Conservation (phyloP, 306 rosid species). For the Trifolium pratense region DNA sequence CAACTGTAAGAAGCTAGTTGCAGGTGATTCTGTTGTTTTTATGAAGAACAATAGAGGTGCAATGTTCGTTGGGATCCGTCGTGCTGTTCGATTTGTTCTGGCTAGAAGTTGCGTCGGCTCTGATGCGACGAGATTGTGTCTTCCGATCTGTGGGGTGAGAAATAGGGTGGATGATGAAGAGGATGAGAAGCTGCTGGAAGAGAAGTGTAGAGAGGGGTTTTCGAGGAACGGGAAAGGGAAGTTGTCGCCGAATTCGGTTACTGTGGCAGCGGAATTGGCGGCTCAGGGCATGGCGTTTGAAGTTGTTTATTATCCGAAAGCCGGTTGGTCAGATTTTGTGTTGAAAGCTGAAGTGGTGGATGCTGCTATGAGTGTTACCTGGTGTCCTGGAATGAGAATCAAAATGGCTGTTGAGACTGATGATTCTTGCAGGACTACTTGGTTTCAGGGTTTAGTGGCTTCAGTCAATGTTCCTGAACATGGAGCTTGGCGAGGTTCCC, state of each 20-base stretch:
- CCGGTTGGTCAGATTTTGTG: slow-evolving; percentile 70
- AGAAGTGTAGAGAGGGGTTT: slow-evolving; percentile 28
- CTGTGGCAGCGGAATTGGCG: slow-evolving; percentile 63
- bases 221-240: slow-evolving; percentile 55
- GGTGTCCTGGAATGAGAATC: slow-evolving; percentile 67
- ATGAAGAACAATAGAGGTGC: slow-evolving; percentile 47
- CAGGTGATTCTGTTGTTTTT: slow-evolving; percentile 76
- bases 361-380: slow-evolving; percentile 44
- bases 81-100: slow-evolving; percentile 39
- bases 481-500: slow-evolving; percentile 13
- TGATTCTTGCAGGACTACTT: slow-evolving; percentile 63
- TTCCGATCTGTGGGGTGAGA: slow-evolving; percentile 34
- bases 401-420: slow-evolving; percentile 69
- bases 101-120: not conserved
- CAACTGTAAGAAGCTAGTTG: slow-evolving; percentile 67
- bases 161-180: slow-evolving; percentile 37
- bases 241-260: slow-evolving; percentile 48
- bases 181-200: slow-evolving; percentile 26
- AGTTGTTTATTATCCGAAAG: slow-evolving; percentile 71
- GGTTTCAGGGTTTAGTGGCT: slow-evolving; percentile 69
- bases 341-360: slow-evolving; percentile 67
- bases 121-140: slow-evolving; percentile 37
- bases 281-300: slow-evolving; percentile 61
- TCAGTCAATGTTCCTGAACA: slow-evolving; percentile 12
- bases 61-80: slow-evolving; percentile 71